Evolutionary conservation across 345 rosid genomes (phyloP), one percentile per base, ranked within the genome.

Genomic region (Clausena lansium): DNA sequence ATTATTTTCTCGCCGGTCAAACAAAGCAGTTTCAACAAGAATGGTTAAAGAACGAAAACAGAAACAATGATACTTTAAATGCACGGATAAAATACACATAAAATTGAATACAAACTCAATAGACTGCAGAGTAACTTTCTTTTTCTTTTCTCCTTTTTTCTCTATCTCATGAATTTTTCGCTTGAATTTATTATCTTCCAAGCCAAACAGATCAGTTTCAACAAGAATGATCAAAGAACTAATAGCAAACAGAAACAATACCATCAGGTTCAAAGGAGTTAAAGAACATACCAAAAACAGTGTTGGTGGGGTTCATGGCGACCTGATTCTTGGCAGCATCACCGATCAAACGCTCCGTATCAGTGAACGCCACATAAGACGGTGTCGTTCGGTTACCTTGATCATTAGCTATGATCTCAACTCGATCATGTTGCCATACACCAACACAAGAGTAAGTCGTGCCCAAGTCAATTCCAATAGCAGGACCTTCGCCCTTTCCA

Each of bases 321-420:
- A 84, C 87, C 79, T 84, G 87, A 36, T 84, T 84, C 81, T 84
- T 84, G 39, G 87, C 87, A 2, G 87, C 84, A 61, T 84, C 86
- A 1, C 86, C 86, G 32, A 84, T 84, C 82, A 84, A 70, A 19
- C 87, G 81, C 77, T 84, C 85, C 4, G 87, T 79, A 13, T 84
- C 83, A 1, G 87, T 84, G 38, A 84, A 84, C 14, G 84, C 87
- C 27, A 84, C 87, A 25, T 84, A 84, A 0, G 87, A 84, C 55
- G 87, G 87, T 17, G 87, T 84, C 54, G 87, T 84, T 33, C 87
- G 67, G 69, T 84, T 84, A 20, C 87, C 86, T n/a, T 84, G 86
- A 67, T 84, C 86, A 30, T 84, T 84, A 2, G 86, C 84, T 9
- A 84, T 81, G 69, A 84, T 84, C 80, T 84, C 86, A 9, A 84